Base-by-base conservation (phyloP, 2,329 filamentous ascomycete genomes). In the Alternaria sp. region DNA sequence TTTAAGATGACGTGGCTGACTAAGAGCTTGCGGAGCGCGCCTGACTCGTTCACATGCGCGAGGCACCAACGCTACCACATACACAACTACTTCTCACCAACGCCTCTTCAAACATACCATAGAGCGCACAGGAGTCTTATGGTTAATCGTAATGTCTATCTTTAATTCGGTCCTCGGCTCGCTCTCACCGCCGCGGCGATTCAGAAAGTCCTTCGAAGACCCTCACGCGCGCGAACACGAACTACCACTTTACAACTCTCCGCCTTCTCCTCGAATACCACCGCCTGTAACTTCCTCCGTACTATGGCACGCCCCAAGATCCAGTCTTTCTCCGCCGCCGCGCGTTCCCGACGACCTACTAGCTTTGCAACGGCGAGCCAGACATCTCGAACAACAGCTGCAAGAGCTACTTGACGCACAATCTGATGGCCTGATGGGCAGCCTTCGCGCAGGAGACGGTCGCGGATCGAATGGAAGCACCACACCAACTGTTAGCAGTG, bases 401-500 rank as follows among this genome's bases (percentile, higher is more conserved):
- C 88, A 90, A 73, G 81, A 81, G 60, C 79, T 89, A 11, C 84
- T 90, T 21, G 87, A 90, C 75, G 86, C 86, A 10, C 88, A 90
- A 74, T 85, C 86, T 30, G 86, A 88, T 68, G 86, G 85, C 17
- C 79, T 90, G 28, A 79, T 85, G 44, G 82, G 83, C 50, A 85
- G 84, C 4, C 74, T 87, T 4, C 77, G 79, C 12, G 77, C 76
- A 12, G 75, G 79, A 25, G 70, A 74, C 65, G 83, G 85, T 61
- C 62, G 72, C 44, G 68, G 78, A 2, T 86, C 85, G 2, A 84
- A 82, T 32, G 83, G 82, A 44, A 87, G 83, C 64, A 83, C 76
- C 47, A 85, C 83, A 25, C 83, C 84, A 1, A 85, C 83, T 8
- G 80, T 80, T 32, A 81, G 78, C 62, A 79, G 79, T 17, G 67